Evolutionary conservation across 495 filamentous ascomycete genomes (phyloP).

Genomic region (Talaromyces trachyspermus): DNA sequence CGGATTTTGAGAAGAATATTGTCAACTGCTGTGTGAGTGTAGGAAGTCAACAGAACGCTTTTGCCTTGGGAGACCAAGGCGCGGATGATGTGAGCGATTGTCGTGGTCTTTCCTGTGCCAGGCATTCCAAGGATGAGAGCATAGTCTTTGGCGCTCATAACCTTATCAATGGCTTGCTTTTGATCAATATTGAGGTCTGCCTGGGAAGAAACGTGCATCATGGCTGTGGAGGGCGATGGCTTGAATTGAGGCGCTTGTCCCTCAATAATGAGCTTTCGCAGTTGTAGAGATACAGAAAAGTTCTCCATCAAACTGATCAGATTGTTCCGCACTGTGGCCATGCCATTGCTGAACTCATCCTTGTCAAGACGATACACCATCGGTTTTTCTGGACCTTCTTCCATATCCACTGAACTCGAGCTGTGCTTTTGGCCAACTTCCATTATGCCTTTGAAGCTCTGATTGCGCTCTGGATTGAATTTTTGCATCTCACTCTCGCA

Average conservation of each 20-base stretch:
- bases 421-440: conserved; percentile 56
- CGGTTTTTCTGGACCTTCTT: conserved; percentile 46
- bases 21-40: conserved; percentile 95
- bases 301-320: conserved; percentile 86
- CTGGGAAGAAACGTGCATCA: conserved; percentile 38
- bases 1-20: conserved; percentile 92
- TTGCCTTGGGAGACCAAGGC: conserved; percentile 85
- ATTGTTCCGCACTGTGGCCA: conserved; percentile 91
- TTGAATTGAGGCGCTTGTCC: conserved; percentile 67
- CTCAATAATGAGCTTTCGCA: conserved; percentile 73
- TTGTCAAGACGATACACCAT: conserved; percentile 84
- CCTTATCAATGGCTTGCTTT: conserved; percentile 76
- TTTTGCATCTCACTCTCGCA: conserved; percentile 61
- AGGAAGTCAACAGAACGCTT: conserved; percentile 85
- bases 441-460: conserved; percentile 88
- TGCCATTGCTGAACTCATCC: conserved; percentile 95
- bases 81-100: conserved; percentile 93
- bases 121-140: conserved; percentile 96
- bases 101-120: conserved; percentile 95
- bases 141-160: conserved; percentile 92
- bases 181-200: conserved; percentile 79
- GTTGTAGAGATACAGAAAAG: conserved; percentile 59
- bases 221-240: conserved; percentile 49
- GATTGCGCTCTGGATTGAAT: conserved; percentile 69
- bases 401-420: conserved; percentile 16